phyloP scores from a whole-genome alignment of 2,329 filamentous ascomycete species.

The Arthrobotrys entomopaga region DNA sequence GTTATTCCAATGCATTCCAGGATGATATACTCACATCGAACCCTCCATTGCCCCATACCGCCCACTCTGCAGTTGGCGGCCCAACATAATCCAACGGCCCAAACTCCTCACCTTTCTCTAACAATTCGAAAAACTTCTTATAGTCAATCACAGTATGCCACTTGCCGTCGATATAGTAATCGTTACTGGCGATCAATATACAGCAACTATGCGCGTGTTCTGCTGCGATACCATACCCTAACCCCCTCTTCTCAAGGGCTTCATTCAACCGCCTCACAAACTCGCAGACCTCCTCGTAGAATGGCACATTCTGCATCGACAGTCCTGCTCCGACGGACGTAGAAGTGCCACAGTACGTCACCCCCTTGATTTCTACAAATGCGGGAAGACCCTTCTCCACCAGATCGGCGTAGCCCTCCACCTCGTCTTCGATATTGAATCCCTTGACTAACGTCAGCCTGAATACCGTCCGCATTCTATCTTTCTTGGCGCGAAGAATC shows the following conservation, averaged over 20 bases:
- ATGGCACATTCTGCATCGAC: slow-evolving; percentile 97
- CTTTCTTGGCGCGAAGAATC: slow-evolving; percentile 83
- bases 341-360: slow-evolving; percentile 94
- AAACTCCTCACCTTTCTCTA: slow-evolving; percentile 81
- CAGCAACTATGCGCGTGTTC: slow-evolving; percentile 97
- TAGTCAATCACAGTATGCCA: slow-evolving; percentile 97
- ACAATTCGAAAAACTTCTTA: slow-evolving; percentile 82
- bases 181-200: slow-evolving; percentile 81
- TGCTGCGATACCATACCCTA: slow-evolving; percentile 89
- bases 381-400: slow-evolving; percentile 86
- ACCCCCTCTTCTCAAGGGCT: slow-evolving; percentile 74
- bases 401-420: slow-evolving; percentile 86
- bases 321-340: slow-evolving; percentile 84
- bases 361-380: slow-evolving; percentile 95
- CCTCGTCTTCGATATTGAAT: slow-evolving; percentile 96
- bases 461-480: slow-evolving; percentile 91
- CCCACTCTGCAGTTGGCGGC: slow-evolving; percentile 87
- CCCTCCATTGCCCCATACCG: slow-evolving; percentile 90
- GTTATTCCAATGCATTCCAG: neutral
- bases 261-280: slow-evolving; percentile 81
- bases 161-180: slow-evolving; percentile 77
- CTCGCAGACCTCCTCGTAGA: slow-evolving; percentile 86
- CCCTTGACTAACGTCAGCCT: slow-evolving; percentile 95
- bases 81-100: slow-evolving; percentile 91
- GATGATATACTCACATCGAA: slow-evolving; percentile 71